Evolutionary conservation across 768 basidiomycete species (phyloP).

Genomic region (Amanita jacksonii): DNA sequence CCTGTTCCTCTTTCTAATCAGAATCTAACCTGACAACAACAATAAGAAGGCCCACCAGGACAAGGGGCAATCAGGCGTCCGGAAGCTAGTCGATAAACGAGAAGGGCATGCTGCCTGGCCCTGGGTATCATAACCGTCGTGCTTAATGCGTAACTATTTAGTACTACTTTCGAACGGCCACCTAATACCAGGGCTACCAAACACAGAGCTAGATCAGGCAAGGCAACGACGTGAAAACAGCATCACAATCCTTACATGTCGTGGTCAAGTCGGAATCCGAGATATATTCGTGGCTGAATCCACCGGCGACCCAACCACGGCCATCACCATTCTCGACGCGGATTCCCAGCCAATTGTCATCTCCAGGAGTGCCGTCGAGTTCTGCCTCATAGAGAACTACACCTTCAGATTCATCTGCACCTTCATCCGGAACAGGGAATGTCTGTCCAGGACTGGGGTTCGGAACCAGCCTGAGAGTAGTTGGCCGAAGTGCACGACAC

Average conservation of each 20-base stretch:
- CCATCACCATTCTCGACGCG: slow-evolving; percentile 39
- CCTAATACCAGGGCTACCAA: slow-evolving; percentile 4
- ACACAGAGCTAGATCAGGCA: slow-evolving; percentile 4
- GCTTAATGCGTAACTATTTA: slow-evolving; percentile 23
- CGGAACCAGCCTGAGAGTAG: slow-evolving; percentile 52
- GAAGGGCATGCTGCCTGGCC: slow-evolving; percentile 47
- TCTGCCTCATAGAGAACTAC: slow-evolving; percentile 53
- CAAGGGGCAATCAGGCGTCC: not conserved
- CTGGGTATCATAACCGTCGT: slow-evolving; percentile 42
- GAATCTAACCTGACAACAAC: not conserved
- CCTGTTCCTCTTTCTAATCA: slow-evolving; percentile 25
- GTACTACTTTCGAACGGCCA: not conserved
- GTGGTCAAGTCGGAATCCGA: slow-evolving; percentile 25
- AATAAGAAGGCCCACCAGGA: slow-evolving; percentile 1
- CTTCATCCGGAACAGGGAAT: slow-evolving; percentile 63
- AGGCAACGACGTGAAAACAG: slow-evolving; percentile 5
- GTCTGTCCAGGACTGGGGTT: slow-evolving; percentile 38
- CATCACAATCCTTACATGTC: slow-evolving; percentile 33
- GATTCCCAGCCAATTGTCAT: slow-evolving; percentile 40
- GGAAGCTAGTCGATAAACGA: slow-evolving; percentile 42
- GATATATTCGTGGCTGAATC: slow-evolving; percentile 28
- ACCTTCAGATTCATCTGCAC: slow-evolving; percentile 68
- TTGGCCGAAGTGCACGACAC: slow-evolving; percentile 37
- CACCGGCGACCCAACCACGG: slow-evolving; percentile 54
- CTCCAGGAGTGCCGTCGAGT: slow-evolving; percentile 15